Conservation (phyloP, 2,329 filamentous ascomycete genomes). For the Talaromyces rugulosus region DNA sequence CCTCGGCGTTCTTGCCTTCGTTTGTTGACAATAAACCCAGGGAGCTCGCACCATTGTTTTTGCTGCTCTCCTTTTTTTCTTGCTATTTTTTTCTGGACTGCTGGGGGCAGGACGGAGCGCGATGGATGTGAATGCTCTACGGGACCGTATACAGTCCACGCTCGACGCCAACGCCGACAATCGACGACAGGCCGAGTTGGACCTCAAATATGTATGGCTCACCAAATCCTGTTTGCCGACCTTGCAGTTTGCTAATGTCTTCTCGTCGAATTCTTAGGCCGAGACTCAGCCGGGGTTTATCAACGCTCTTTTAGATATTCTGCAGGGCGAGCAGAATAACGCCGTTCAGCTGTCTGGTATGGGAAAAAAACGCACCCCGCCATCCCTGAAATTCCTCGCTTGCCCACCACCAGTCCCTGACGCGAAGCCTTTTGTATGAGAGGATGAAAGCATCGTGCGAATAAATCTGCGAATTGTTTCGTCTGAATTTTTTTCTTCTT, state of each 20-base stretch:
- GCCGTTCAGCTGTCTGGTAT: slow-evolving; percentile 84
- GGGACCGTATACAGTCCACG: slow-evolving; percentile 61
- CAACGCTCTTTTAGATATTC: slow-evolving; percentile 83
- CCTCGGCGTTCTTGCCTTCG: neutral
- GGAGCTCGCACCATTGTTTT: neutral
- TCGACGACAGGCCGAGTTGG: slow-evolving; percentile 59
- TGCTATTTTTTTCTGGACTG: neutral
- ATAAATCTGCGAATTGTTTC: neutral
- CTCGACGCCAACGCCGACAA: slow-evolving; percentile 60
- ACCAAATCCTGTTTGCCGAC: neutral
- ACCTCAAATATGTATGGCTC: slow-evolving; percentile 57
- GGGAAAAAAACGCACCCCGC: slow-evolving; percentile 29
- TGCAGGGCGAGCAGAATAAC: slow-evolving; percentile 81
- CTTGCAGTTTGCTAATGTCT: slow-evolving; percentile 7
- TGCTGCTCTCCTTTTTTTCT: neutral
- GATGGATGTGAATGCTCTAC: slow-evolving; percentile 60
- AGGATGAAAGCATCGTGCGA: neutral
- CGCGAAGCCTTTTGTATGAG: neutral
- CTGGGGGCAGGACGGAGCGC: slow-evolving; percentile 15
- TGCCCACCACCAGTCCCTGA: neutral
- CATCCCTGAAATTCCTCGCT: slow-evolving; percentile 18
- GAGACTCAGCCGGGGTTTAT: slow-evolving; percentile 87
- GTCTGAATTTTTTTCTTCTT: slow-evolving; percentile 7
- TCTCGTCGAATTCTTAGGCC: slow-evolving; percentile 54
- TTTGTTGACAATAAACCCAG: neutral